Conservation (phyloP, 2,329 filamentous ascomycete genomes). For the Camptophora hylomeconis region DNA sequence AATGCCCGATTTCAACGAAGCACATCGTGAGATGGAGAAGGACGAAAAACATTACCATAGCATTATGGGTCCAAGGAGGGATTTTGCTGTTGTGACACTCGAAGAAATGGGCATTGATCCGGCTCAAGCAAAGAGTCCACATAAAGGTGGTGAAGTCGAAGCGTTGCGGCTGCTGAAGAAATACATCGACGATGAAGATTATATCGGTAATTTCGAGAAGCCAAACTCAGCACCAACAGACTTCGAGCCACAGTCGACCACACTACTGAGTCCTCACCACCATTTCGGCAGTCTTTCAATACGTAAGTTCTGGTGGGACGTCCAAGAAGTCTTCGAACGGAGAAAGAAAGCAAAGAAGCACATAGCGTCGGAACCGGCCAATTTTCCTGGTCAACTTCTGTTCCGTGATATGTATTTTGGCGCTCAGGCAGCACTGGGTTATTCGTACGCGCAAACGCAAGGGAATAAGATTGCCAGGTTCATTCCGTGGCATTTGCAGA, state of each 20-base stretch:
- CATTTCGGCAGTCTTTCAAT: slow-evolving; percentile 63
- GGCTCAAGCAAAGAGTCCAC: slow-evolving; percentile 45
- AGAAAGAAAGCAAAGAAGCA: slow-evolving; percentile 45
- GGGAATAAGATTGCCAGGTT: slow-evolving; percentile 58
- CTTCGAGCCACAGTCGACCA: slow-evolving; percentile 61
- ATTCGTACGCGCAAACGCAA: slow-evolving; percentile 49
- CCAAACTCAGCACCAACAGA: slow-evolving; percentile 62
- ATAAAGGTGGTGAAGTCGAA: slow-evolving; percentile 56
- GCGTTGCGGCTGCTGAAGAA: slow-evolving; percentile 46
- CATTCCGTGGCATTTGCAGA: slow-evolving; percentile 65
- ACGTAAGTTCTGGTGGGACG: slow-evolving; percentile 60
- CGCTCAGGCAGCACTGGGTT: slow-evolving; percentile 56
- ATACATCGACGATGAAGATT: slow-evolving; percentile 49
- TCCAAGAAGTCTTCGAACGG: slow-evolving; percentile 47
- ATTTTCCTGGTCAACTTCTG: slow-evolving; percentile 57
- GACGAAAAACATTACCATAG: slow-evolving; percentile 43
- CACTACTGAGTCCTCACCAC: slow-evolving; percentile 57
- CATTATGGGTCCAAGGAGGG: slow-evolving; percentile 52
- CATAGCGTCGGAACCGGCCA: slow-evolving; percentile 47
- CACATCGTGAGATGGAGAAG: slow-evolving; percentile 33
- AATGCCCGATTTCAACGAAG: slow-evolving; percentile 48
- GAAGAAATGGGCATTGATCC: slow-evolving; percentile 55
- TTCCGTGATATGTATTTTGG: slow-evolving; percentile 79
- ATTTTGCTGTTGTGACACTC: slow-evolving; percentile 60
- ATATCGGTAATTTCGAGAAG: slow-evolving; percentile 63